Evolutionary conservation across 306 rosid genomes (phyloP).

Genomic region (Gastrolobium villosum): DNA sequence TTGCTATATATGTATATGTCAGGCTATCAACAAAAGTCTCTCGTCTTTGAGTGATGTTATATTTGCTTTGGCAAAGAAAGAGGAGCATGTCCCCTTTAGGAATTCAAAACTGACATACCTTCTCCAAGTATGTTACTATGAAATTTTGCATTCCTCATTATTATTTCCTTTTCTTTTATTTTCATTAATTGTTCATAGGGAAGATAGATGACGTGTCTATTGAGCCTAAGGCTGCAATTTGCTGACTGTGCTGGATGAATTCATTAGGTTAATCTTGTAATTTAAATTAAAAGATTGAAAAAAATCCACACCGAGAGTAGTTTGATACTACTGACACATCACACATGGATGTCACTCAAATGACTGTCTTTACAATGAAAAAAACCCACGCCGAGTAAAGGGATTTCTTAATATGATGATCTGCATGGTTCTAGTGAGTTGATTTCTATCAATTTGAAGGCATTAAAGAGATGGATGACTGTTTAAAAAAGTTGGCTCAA

Average conservation of each 20-base stretch:
- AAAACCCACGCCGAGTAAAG: no score
- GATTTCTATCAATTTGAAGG: background rate
- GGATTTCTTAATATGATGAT: background rate
- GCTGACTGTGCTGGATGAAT: background rate
- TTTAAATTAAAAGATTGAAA: background rate
- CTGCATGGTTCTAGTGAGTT: background rate
- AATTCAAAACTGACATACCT: slow-evolving; percentile 90
- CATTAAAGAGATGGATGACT: background rate
- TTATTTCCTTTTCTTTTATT: slow-evolving; percentile 10
- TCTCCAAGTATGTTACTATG: slow-evolving; percentile 72
- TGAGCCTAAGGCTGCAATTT: background rate
- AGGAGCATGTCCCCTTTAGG: slow-evolving; percentile 92
- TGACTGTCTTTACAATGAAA: background rate
- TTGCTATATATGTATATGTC: slow-evolving; percentile 11
- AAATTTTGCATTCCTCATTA: background rate
- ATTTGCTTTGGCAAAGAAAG: slow-evolving; percentile 92
- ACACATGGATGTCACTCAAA: background rate
- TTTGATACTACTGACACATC: background rate
- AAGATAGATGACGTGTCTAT: background rate
- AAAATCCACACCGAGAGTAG: background rate
- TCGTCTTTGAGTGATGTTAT: slow-evolving; percentile 90
- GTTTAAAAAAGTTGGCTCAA: background rate
- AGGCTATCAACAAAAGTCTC: slow-evolving; percentile 94
- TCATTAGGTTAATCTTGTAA: background rate
- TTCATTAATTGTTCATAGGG: background rate